phyloP scores from a whole-genome alignment of 192 early-diverging fungal species.

The Chytriomyces sp. region DNA sequence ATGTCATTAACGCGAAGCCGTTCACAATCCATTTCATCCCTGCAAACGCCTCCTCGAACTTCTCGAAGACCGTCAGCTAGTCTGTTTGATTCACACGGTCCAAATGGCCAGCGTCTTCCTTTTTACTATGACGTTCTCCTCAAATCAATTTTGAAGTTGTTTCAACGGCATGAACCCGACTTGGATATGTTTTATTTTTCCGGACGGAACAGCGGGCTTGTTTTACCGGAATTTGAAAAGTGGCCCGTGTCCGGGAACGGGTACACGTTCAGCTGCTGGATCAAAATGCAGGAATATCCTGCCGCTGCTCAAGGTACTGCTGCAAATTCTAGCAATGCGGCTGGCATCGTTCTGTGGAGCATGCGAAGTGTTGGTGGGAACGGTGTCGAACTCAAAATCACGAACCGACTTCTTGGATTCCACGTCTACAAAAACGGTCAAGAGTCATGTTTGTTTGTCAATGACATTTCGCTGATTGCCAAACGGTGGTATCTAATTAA shows the following conservation, averaged over 20 bases:
- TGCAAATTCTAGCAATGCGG: not conserved
- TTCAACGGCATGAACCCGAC: slow-evolving; percentile 43
- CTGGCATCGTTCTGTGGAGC: slow-evolving; percentile 12
- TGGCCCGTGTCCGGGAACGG: slow-evolving; percentile 42
- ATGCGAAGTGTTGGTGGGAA: slow-evolving; percentile 30
- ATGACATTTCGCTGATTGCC: slow-evolving; percentile 10
- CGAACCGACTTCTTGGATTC: slow-evolving; percentile 16
- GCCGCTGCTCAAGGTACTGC: slow-evolving; percentile 3
- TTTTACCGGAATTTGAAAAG: slow-evolving; percentile 33
- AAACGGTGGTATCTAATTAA: slow-evolving; percentile 49
- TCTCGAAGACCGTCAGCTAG: slow-evolving; percentile 25
- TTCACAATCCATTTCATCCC: slow-evolving; percentile 19
- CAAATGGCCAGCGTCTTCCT: slow-evolving; percentile 29
- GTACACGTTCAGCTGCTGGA: slow-evolving; percentile 47
- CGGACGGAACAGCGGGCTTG: slow-evolving; percentile 41
- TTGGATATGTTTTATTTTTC: slow-evolving; percentile 54
- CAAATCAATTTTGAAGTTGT: slow-evolving; percentile 38
- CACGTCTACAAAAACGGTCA: slow-evolving; percentile 24
- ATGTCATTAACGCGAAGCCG: slow-evolving; percentile 4
- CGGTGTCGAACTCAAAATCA: slow-evolving; percentile 36
- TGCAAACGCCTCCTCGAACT: not conserved
- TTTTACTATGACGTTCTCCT: slow-evolving; percentile 45
- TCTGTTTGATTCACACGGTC: slow-evolving; percentile 15
- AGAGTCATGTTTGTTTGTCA: not conserved
- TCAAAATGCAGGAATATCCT: slow-evolving; percentile 38